Percentiles rank a stretch among this genome's conserved stretches.
These are phyloP conservation scores for Aspergillus niger DNA, from an alignment of 2,329 filamentous ascomycete species.

Conservation along the genomic window DNA sequence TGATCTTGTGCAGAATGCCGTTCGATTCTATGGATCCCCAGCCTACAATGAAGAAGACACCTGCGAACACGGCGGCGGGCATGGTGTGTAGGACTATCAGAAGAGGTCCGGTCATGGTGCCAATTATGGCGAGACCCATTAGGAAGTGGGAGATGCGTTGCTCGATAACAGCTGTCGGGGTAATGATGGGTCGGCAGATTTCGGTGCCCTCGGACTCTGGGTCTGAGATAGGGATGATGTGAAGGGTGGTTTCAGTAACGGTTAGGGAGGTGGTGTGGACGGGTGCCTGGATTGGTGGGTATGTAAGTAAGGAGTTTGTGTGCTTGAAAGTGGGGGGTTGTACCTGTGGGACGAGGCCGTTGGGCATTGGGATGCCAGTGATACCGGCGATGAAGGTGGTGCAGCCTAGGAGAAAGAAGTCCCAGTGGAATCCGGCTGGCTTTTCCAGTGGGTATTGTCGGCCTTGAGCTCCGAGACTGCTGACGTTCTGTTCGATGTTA, in stretches of 20 bases:
- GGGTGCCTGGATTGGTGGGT: constrained; percentile 47
- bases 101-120: constrained; percentile 73
- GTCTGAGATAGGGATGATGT: constrained; percentile 55
- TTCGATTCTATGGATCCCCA: constrained; percentile 72
- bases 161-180: constrained; percentile 53
- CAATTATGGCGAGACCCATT: constrained; percentile 72
- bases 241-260: constrained; percentile 74
- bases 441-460: constrained; percentile 77
- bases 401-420: constrained; percentile 73
- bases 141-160: constrained; percentile 75
- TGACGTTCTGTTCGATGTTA: constrained; percentile 56
- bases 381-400: constrained; percentile 73
- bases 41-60: constrained; percentile 80
- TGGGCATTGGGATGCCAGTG: constrained; percentile 74
- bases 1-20: constrained; percentile 70
- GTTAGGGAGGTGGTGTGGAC: constrained; percentile 62
- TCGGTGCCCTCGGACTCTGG: constrained; percentile 46
- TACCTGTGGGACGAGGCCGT: constrained; percentile 77
- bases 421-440: constrained; percentile 80
- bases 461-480: constrained; percentile 75
- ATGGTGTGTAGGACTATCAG: constrained; percentile 72
- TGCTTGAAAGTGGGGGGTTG: constrained; percentile 42
- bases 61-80: constrained; percentile 73
- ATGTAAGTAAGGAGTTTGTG: constrained; percentile 24
- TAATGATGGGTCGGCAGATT: constrained; percentile 57